Base-by-base conservation (phyloP, 495 filamentous ascomycete species). In the Neurospora sp. region DNA sequence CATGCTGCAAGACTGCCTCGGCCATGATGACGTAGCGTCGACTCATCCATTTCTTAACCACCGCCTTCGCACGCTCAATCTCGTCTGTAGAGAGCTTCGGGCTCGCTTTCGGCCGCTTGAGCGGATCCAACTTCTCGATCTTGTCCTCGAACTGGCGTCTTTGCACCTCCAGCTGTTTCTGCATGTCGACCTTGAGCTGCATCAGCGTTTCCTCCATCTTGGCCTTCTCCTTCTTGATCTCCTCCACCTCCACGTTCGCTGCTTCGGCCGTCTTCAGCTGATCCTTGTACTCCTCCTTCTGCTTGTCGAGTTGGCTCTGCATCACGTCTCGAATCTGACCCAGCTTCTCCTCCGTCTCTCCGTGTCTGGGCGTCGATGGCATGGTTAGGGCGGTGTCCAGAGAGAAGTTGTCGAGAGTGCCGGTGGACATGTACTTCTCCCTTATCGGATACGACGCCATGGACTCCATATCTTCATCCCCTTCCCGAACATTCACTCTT, bases 401-500 rank as follows among this genome's bases (percentile, higher is more conserved):
- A 16, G 96, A 98, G 78, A 98, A 96, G 79, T 97, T 97, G 79
- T 99, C 96, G 45, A 97, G 86, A 4, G 96, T 99, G 16, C 94
- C 94, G 78, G 92, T 96, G 4, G 94, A 97, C 86, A 96, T 90
- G 80, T 98, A 98, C 78, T 99, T 99, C 73, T 99, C 96, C 61
- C 96, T 87, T 39, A 94, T 85, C 5, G 93, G 91, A 80, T 94
- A 97, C 9, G 94, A 97, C 40, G 91, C 91, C 31, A 93, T 88
- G 1, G 94, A 97, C 76, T 98, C 96, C 70, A 90, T 87, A 79
- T 98, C 96, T 70, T 97, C 93, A 68, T 97, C 93, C 42, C 88
- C 86, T 38, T 96, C 93, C 14, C 90, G 84, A 16, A 89, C 91
- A 45, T 86, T 86, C 74, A 92, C 93, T 45, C 96, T 90, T 68